phyloP scores from a whole-genome alignment of 2,329 filamentous ascomycete species.

The Beauveria asiatica region DNA sequence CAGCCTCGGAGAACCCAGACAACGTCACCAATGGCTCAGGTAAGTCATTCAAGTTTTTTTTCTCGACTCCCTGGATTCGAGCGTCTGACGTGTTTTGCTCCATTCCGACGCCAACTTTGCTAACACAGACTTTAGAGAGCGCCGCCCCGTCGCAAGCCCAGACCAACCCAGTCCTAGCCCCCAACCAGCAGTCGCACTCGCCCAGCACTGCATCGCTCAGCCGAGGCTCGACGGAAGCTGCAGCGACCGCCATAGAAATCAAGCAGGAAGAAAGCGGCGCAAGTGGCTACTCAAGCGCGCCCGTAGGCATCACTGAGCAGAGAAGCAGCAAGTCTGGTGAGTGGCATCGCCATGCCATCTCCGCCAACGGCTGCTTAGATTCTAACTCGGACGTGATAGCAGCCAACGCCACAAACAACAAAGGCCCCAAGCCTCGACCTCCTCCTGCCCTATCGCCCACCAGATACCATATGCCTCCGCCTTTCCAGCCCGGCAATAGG shows the following conservation, averaged over 20 bases:
- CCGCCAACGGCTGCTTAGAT: background rate
- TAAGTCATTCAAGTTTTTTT: background rate
- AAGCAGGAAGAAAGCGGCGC: background rate
- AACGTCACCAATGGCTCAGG: background rate
- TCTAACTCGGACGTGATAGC: constrained; percentile 9
- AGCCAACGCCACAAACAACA: constrained; percentile 13
- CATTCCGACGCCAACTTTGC: background rate
- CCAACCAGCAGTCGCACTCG: constrained; percentile 1
- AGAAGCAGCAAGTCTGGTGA: constrained; percentile 12
- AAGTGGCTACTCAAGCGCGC: background rate
- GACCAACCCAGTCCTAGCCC: background rate
- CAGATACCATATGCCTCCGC: constrained; percentile 35
- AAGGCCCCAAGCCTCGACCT: constrained; percentile 19
- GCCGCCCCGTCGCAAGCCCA: background rate
- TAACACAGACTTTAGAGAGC: background rate
- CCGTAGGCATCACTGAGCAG: constrained; percentile 1
- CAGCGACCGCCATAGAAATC: background rate
- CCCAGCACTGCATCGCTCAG: background rate
- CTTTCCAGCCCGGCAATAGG: constrained; percentile 30
- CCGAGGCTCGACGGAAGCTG: constrained; percentile 1
- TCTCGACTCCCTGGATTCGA: background rate
- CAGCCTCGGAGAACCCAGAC: background rate
- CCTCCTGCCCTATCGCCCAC: constrained; percentile 25
- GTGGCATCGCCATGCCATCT: background rate
- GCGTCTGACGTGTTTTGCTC: background rate